Evolutionary conservation across 169 alveolate species (phyloP).

Genomic region (Plasmodium gaboni): DNA sequence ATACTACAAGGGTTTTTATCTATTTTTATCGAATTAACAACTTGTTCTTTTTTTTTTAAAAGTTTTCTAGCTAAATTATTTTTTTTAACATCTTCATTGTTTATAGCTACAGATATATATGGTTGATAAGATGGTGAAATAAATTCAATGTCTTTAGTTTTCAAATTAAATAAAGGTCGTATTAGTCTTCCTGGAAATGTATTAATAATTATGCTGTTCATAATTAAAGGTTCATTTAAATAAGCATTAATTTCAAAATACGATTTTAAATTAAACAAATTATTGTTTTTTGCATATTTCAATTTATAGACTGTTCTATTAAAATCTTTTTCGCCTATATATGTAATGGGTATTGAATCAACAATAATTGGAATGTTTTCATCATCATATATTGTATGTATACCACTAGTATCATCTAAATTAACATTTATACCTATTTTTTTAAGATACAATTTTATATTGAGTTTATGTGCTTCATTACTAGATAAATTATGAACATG

Average conservation of each 20-base stretch:
- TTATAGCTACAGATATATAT: slow-evolving; percentile 93
- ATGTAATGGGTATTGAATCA: slow-evolving; percentile 77
- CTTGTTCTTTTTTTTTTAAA: slow-evolving; percentile 42
- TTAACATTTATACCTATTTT: slow-evolving; percentile 56
- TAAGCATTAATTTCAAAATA: slow-evolving; percentile 68
- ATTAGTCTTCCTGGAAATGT: slow-evolving; percentile 97
- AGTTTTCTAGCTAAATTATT: slow-evolving; percentile 44
- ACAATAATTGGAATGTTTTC: slow-evolving; percentile 72
- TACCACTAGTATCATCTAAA: slow-evolving; percentile 73
- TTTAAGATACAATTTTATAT: slow-evolving; percentile 71
- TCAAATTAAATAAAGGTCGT: slow-evolving; percentile 96
- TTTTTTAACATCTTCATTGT: slow-evolving; percentile 77
- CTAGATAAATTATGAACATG: slow-evolving; percentile 58
- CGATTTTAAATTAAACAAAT: slow-evolving; percentile 58
- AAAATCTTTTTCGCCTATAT: slow-evolving; percentile 86
- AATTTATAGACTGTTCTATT: slow-evolving; percentile 72
- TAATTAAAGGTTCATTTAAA: slow-evolving; percentile 36
- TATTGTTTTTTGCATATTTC: slow-evolving; percentile 69
- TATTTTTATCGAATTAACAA: slow-evolving; percentile 16
- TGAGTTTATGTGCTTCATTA: slow-evolving; percentile 65
- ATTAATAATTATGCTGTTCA: slow-evolving; percentile 94
- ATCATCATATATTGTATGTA: slow-evolving; percentile 43
- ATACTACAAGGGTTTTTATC: slow-evolving; percentile 13
- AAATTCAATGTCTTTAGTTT: slow-evolving; percentile 93
- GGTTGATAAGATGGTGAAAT: slow-evolving; percentile 98